Percentiles rank a stretch among this genome's conserved stretches.
Conservation (phyloP, 805 yeast genomes). For the Wickerhamiella spandovensis region DNA sequence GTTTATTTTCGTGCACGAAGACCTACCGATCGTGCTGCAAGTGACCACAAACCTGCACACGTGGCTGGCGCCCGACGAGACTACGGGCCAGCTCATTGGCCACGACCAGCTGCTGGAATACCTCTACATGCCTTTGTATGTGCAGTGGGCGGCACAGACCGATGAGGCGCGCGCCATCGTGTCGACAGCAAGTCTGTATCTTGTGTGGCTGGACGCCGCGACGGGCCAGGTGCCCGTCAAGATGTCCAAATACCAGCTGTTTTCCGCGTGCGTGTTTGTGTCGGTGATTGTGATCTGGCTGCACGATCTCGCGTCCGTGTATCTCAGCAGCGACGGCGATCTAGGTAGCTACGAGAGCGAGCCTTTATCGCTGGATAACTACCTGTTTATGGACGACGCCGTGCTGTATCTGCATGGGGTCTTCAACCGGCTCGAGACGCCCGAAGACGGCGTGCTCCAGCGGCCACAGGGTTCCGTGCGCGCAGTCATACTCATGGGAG, state of each 20-base stretch:
- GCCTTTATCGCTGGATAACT: constrained; percentile 10
- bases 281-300: constrained; percentile 22
- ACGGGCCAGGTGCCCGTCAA: constrained; percentile 14
- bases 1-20: constrained; percentile 21
- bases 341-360: background rate
- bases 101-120: constrained; percentile 13
- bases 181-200: constrained; percentile 16
- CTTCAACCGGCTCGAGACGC: constrained; percentile 4
- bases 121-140: constrained; percentile 19
- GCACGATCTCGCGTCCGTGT: constrained; percentile 10
- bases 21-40: constrained; percentile 20
- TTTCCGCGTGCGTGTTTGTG: constrained; percentile 20
- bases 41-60: constrained; percentile 18
- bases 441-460: constrained; percentile 1
- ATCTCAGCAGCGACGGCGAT: background rate
- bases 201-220: constrained; percentile 19
- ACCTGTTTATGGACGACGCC: constrained; percentile 18
- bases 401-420: constrained; percentile 14
- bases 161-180: constrained; percentile 21
- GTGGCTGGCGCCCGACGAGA: constrained; percentile 11
- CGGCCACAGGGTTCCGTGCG: constrained; percentile 5
- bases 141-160: constrained; percentile 20
- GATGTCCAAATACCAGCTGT: constrained; percentile 13
- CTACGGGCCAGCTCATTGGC: background rate
- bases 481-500: constrained; percentile 13